Percentiles rank a stretch among this genome's conserved stretches.
phyloP scores from a whole-genome alignment of 2,329 filamentous ascomycete genomes.

The Hymenoscyphus salicellus region DNA sequence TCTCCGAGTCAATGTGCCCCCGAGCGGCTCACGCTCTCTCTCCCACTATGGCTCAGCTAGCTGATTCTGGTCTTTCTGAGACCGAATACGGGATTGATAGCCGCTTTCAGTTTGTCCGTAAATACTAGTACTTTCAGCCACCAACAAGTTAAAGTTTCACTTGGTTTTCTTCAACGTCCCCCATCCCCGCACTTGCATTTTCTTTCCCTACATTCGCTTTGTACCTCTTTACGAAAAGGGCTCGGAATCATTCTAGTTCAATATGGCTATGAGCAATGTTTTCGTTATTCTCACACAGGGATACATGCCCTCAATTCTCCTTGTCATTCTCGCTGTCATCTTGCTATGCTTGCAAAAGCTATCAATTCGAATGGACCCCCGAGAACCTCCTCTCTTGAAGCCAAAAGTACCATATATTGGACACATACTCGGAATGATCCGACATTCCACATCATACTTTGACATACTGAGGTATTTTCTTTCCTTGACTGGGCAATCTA shows the following conservation, averaged over 20 bases:
- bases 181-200: background rate
- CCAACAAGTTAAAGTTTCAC: background rate
- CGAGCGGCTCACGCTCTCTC: background rate
- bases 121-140: background rate
- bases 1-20: background rate
- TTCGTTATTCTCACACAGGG: background rate
- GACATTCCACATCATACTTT: constrained; percentile 38
- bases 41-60: background rate
- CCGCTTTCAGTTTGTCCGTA: background rate
- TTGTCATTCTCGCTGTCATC: constrained; percentile 13
- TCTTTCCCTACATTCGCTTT: background rate
- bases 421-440: constrained; percentile 44
- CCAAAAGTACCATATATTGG: constrained; percentile 44
- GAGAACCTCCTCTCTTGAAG: constrained; percentile 44
- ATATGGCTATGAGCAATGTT: background rate
- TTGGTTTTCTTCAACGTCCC: background rate
- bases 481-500: background rate
- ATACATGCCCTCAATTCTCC: constrained; percentile 21
- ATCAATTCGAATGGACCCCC: constrained; percentile 26
- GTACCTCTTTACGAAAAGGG: background rate
- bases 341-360: constrained; percentile 16
- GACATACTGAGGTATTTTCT: constrained; percentile 37
- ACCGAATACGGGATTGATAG: background rate
- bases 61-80: background rate
- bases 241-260: background rate